These are phyloP conservation scores for Chlorella sp. DNA, from an alignment of 139 green algal species.

Conservation along the genomic window DNA sequence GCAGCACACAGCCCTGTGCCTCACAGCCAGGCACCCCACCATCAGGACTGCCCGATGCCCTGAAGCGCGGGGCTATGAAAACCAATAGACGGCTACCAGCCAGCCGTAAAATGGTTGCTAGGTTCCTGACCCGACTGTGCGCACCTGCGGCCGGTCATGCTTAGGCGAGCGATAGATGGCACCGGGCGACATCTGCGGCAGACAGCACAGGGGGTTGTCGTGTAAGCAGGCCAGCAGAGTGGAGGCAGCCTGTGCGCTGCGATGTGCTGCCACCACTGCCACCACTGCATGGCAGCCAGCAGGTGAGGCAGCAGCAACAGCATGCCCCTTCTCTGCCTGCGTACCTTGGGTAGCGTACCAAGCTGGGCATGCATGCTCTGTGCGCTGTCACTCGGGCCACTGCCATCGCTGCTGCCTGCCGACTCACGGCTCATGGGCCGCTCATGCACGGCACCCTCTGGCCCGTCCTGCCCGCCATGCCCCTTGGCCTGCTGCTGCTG, in stretches of 20 bases:
- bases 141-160: conserved; percentile 43
- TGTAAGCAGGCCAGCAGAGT: neutral
- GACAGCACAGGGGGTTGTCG: neutral
- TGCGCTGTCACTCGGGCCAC: neutral
- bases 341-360: neutral
- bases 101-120: no score
- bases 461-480: neutral
- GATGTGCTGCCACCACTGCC: neutral
- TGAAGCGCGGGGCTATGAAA: no score
- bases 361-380: neutral
- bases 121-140: no score
- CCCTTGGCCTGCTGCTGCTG: neutral
- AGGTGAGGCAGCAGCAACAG: neutral
- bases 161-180: conserved; percentile 48
- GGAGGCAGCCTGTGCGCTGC: neutral
- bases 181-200: neutral
- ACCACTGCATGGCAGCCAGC: no score
- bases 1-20: no score
- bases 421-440: conserved; percentile 1
- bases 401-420: conserved; percentile 1
- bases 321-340: neutral
- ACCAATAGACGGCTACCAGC: no score
- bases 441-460: neutral
- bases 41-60: no score
- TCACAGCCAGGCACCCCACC: no score